Percentiles rank a stretch among this genome's conserved stretches.
Conservation (phyloP, 2,329 filamentous ascomycete genomes). For the Coniella lustricola region DNA sequence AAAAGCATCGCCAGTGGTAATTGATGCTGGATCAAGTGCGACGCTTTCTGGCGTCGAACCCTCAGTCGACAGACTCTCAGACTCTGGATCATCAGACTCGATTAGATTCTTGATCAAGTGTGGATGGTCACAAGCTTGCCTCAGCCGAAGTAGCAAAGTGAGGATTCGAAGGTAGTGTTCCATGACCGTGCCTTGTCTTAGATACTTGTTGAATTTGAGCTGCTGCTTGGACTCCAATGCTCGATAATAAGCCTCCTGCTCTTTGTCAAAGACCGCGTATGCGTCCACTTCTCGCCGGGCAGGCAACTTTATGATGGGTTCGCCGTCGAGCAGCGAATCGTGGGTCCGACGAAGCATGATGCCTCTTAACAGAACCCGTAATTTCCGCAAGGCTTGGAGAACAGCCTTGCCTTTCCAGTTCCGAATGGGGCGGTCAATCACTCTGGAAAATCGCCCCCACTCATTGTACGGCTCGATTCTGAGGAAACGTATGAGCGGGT, state of each 20-base stretch:
- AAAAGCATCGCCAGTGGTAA: too few species aligned
- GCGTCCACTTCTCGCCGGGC: slow-evolving; percentile 52
- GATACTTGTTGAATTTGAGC: slow-evolving; percentile 23
- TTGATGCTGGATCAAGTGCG: too few species aligned
- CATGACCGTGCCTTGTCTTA: slow-evolving; percentile 18
- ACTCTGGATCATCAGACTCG: slow-evolving; percentile 24
- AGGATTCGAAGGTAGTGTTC: slow-evolving; percentile 68
- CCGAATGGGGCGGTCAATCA: slow-evolving; percentile 5
- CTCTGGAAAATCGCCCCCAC: slow-evolving; percentile 28
- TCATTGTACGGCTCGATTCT: slow-evolving; percentile 15
- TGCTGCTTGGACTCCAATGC: slow-evolving; percentile 20
- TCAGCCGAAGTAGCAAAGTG: slow-evolving; percentile 65
- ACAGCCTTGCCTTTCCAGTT: slow-evolving; percentile 1
- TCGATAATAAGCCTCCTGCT: slow-evolving; percentile 55
- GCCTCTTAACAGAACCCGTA: slow-evolving; percentile 55
- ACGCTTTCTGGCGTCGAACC: too few species aligned
- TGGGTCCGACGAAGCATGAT: slow-evolving; percentile 76
- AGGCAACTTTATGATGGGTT: slow-evolving; percentile 62
- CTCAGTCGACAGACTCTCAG: too few species aligned
- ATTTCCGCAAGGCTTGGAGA: slow-evolving; percentile 31
- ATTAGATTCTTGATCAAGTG: slow-evolving; percentile 43
- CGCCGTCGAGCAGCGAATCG: slow-evolving; percentile 65
- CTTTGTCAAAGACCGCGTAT: slow-evolving; percentile 56
- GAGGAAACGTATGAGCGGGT: slow-evolving; percentile 29
- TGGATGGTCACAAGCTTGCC: slow-evolving; percentile 73